Base-by-base conservation (phyloP, 2,329 filamentous ascomycete genomes). In the Dendrostoma leiphaemia region DNA sequence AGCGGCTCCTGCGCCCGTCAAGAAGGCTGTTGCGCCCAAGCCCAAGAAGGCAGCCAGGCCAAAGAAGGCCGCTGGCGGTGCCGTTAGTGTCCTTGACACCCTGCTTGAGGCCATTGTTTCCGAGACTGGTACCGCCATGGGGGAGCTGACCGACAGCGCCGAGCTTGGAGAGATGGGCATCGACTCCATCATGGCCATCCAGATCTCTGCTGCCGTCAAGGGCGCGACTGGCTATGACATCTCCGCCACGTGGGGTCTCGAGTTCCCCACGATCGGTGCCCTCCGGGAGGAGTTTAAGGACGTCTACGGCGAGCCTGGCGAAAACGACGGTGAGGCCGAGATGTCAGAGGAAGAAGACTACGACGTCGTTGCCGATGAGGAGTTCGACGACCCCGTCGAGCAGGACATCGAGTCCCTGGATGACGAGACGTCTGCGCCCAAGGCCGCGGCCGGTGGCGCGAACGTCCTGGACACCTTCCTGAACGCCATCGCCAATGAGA, bases 161-260 rank as follows among this genome's bases (percentile, higher is more conserved):
- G 59, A 55, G 1, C 61, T 68, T 32, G 62, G 62, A 19, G 64
- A 67, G 44, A 44, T 66, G 17, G 67, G 67, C 1, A 58, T 69
- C 32, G 67, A 69, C 53, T 66, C 63, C 28, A 54, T 68, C 9
- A 48, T 67, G 29, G 64, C 64, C 2, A 59, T 67, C 28, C 61
- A 53, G 7, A 61, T 68, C 35, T 51, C 48, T 7, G 48, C 48
- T 4, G 17, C 37, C 3, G 48, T 51, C 37, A 51, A 51, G 48
- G 19, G 38, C 23, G 37, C 48, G 12, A 51, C 48, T 5, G 48
- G 48, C n/a, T 51, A 51, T 15, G 48, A 51, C 21, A 51, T 51
- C 48, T 51, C 48, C 8, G 48, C 48, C 28, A 51, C 48, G 12
- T 51, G 48, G 48, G 48, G 38, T 43, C 48, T 51, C 9, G 48